Evolutionary conservation across 31 red algal genomes (phyloP), one percentile per base, ranked within the genome.

Genomic region (Odonthalia washingtoniensis): DNA sequence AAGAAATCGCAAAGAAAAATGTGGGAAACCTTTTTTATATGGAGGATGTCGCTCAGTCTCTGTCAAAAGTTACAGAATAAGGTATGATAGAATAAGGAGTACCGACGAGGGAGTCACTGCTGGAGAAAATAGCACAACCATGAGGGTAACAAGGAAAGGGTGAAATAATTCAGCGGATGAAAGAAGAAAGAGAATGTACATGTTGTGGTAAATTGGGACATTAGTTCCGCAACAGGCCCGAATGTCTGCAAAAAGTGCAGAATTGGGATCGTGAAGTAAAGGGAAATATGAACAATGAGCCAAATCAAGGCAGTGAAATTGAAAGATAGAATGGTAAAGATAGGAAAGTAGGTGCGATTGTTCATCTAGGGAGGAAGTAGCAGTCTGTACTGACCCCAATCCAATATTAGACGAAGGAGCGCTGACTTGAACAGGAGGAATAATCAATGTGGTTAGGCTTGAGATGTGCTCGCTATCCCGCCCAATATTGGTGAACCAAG

Each of bases 321-420:
- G 6, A 30, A 17, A 40, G 34, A 36, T n/a, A 27, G 9, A 64
- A 72, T 41, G 43, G 37, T 28, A 68, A 46, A 4, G 33, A 40
- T 32, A n/a, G 26, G 3, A 32, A 37, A 41, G n/a, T n/a, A n/a
- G n/a, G n/a, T n/a, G n/a, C n/a, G n/a, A n/a, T n/a, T n/a, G n/a
- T n/a, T n/a, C n/a, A 26, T 72, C 35, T 34, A 5, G 52, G 12
- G 27, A 38, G 35, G 34, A 34, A 4, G 38, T 33, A 2, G 40
- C 2, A 37, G 36, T 34, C 33, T 41, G 27, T 2, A 6, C 4
- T 3, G 72, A 75, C 37, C 37, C 40, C 37, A 75, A 75, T 41
- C 72, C 3, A 3, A 75, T 75, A 40, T 5, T 75, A 4, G 72
- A 75, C 40, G 30, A 75, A 75, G 72, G 16, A 36, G 72, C 72